Evolutionary conservation across 2,329 filamentous ascomycete species (phyloP).

Genomic region (Falciphora oryzae): DNA sequence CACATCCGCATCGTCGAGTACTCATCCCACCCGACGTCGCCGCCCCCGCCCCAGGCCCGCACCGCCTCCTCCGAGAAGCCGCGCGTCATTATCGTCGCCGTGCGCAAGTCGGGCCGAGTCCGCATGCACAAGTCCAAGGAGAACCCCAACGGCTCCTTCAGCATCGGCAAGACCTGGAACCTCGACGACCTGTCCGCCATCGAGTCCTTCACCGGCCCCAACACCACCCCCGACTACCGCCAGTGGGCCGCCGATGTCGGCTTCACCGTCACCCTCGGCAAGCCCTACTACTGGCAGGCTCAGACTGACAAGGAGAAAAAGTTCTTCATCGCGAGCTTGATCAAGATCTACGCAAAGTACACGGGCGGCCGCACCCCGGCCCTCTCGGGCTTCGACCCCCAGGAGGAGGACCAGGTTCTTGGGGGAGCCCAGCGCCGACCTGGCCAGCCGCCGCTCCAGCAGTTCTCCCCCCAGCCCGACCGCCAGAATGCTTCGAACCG

Average conservation of each 20-base stretch:
- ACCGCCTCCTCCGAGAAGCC: slow-evolving; percentile 73
- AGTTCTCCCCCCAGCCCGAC: slow-evolving; percentile 7
- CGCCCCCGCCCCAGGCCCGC: slow-evolving; percentile 73
- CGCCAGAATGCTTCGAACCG: neutral
- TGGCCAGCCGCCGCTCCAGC: slow-evolving; percentile 23
- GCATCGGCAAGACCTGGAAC: slow-evolving; percentile 97
- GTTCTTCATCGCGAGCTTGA: slow-evolving; percentile 92
- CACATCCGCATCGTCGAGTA: slow-evolving; percentile 91
- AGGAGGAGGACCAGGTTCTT: slow-evolving; percentile 70
- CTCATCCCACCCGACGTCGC: slow-evolving; percentile 72
- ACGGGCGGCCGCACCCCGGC: slow-evolving; percentile 79
- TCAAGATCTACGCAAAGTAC: slow-evolving; percentile 97
- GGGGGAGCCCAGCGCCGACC: slow-evolving; percentile 44
- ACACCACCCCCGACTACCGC: slow-evolving; percentile 53
- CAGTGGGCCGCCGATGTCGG: slow-evolving; percentile 78
- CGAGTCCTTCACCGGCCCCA: slow-evolving; percentile 68
- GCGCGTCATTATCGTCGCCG: slow-evolving; percentile 86
- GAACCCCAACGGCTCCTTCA: slow-evolving; percentile 89
- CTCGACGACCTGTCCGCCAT: slow-evolving; percentile 82
- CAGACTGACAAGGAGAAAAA: slow-evolving; percentile 94
- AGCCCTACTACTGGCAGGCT: slow-evolving; percentile 96
- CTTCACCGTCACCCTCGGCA: slow-evolving; percentile 82
- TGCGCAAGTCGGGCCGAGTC: slow-evolving; percentile 85
- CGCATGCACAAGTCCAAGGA: slow-evolving; percentile 96
- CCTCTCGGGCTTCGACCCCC: slow-evolving; percentile 74